Evolutionary conservation across 768 basidiomycete genomes (phyloP).

Genomic region (Antrodiella citrinella): DNA sequence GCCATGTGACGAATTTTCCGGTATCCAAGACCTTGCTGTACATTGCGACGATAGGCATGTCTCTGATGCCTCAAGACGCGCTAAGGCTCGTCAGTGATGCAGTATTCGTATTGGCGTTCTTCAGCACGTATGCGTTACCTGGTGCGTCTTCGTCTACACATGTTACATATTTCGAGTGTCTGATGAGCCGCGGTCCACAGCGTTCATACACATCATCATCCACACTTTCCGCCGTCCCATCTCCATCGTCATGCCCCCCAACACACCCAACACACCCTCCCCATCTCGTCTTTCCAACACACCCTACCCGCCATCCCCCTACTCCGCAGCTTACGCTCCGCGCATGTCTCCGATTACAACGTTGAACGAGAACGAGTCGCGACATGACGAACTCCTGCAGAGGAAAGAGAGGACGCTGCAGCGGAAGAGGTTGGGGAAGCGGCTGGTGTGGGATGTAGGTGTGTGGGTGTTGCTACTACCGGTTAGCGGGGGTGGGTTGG

Average conservation of each 20-base stretch:
- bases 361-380: conserved; percentile 17
- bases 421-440: conserved; percentile 56
- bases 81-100: conserved; percentile 37
- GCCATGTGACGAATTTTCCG: conserved; percentile 34
- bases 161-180: no score
- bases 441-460: conserved; percentile 79
- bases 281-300: conserved; percentile 11
- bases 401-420: conserved; percentile 85
- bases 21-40: conserved; percentile 38
- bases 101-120: conserved; percentile 42
- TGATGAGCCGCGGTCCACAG: conserved; percentile 22
- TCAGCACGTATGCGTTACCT: conserved; percentile 56
- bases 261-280: conserved; percentile 16
- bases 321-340: conserved; percentile 1
- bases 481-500: conserved; percentile 43
- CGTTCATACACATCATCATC: conserved; percentile 69
- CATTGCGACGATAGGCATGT: conserved; percentile 33
- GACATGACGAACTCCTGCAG: conserved; percentile 66
- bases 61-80: conserved; percentile 35
- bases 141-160: conserved; percentile 32
- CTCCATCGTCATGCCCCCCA: conserved; percentile 69
- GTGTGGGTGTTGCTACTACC: conserved; percentile 69
- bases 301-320: conserved; percentile 14
- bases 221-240: conserved; percentile 84
- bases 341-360: not conserved